These are phyloP conservation scores for Alternaria postmessia DNA, from an alignment of 2,329 filamentous ascomycete species.

Conservation along the genomic window DNA sequence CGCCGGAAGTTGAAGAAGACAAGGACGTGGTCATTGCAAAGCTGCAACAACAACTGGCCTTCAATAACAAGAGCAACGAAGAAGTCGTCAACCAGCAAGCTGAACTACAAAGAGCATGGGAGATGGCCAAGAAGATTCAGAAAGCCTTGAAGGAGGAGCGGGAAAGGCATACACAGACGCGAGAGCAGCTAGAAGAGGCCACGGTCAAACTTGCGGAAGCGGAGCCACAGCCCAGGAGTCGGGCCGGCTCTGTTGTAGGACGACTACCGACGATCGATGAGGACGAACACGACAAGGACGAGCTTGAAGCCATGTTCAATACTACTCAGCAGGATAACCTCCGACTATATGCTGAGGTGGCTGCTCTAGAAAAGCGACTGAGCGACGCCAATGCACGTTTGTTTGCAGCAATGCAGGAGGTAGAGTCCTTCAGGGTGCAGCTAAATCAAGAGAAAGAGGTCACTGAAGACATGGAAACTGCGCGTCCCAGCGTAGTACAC, in stretches of 20 bases:
- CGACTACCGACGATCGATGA: constrained; percentile 46
- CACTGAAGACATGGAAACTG: constrained; percentile 40
- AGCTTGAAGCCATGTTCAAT: constrained; percentile 49
- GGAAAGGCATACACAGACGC: constrained; percentile 36
- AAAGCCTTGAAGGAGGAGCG: constrained; percentile 40
- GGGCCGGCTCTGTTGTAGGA: constrained; percentile 8
- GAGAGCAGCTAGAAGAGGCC: constrained; percentile 35
- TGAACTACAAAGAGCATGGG: constrained; percentile 45
- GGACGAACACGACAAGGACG: constrained; percentile 38
- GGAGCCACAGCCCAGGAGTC: constrained; percentile 18
- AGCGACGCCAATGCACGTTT: constrained; percentile 40
- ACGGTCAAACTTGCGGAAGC: constrained; percentile 28
- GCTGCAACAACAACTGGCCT: constrained; percentile 38
- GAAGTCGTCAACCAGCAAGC: constrained; percentile 38
- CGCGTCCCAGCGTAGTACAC: constrained; percentile 44
- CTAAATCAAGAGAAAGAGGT: constrained; percentile 37
- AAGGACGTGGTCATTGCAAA: constrained; percentile 37
- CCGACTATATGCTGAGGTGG: constrained; percentile 39
- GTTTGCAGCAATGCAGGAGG: constrained; percentile 36
- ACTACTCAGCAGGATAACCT: constrained; percentile 46
- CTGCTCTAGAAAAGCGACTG: constrained; percentile 40
- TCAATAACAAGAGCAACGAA: constrained; percentile 28
- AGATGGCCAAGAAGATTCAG: constrained; percentile 41
- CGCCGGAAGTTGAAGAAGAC: constrained; percentile 32
- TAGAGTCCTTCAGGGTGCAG: constrained; percentile 35